Percentiles rank a stretch among this genome's conserved stretches.
Evolutionary conservation across 225 moss, liverwort and hornwort genomes (phyloP).

Genomic region (Marchantia paleacea): DNA sequence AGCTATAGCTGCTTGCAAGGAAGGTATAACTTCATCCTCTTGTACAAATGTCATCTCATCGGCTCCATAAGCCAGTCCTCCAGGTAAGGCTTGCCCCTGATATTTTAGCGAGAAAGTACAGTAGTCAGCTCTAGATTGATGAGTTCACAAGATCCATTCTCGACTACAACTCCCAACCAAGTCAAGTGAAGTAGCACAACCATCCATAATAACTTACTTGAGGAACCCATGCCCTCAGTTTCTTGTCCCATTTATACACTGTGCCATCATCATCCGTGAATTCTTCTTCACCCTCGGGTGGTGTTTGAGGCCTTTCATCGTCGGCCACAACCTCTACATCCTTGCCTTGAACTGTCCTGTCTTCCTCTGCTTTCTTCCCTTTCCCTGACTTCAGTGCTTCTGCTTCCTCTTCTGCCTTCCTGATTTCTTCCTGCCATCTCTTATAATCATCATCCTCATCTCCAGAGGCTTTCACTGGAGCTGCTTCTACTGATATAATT

Average conservation of each 20-base stretch:
- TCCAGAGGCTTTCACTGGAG: constrained; percentile 27
- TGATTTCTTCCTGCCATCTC: constrained; percentile 94
- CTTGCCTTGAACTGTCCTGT: neutral
- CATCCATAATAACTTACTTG: constrained; percentile 50
- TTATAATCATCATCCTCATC: constrained; percentile 85
- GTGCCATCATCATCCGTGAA: constrained; percentile 98
- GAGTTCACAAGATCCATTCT: neutral
- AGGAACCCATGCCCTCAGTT: constrained; percentile 84
- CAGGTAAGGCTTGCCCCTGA: constrained; percentile 39
- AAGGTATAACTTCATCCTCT: constrained; percentile 90
- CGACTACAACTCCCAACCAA: neutral
- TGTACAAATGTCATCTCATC: constrained; percentile 98
- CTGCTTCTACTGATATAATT: constrained; percentile 16
- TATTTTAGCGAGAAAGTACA: neutral
- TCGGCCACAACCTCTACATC: constrained; percentile 39
- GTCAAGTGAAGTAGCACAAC: neutral
- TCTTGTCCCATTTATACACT: constrained; percentile 79
- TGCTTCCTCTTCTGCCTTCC: constrained; percentile 92
- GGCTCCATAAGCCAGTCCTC: constrained; percentile 67
- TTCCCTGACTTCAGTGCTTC: constrained; percentile 85
- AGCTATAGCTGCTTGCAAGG: constrained; percentile 67
- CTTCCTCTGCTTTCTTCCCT: constrained; percentile 63
- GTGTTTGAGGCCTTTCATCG: constrained; percentile 59
- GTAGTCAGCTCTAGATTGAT: neutral
- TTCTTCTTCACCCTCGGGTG: constrained; percentile 63